These are phyloP conservation scores for Cercospora sesami DNA, from an alignment of 2,329 filamentous ascomycete genomes.

Conservation along the genomic window DNA sequence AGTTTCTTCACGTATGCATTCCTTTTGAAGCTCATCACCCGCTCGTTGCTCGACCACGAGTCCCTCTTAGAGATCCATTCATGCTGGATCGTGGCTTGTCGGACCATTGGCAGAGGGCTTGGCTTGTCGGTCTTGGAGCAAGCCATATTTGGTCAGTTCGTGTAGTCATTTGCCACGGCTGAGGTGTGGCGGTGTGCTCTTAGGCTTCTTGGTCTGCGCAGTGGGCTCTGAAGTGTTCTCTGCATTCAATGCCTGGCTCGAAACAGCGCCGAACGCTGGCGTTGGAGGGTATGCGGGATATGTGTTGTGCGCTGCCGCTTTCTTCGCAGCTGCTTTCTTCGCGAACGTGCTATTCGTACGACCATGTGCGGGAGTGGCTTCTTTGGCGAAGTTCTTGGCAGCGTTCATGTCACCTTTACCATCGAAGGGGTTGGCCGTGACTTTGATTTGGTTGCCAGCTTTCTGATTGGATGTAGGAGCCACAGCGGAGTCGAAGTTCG, in stretches of 20 bases:
- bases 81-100: neutral
- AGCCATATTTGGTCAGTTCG: neutral
- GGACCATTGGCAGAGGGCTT: neutral
- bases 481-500: neutral
- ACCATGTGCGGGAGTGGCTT: neutral
- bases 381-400: neutral
- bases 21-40: neutral
- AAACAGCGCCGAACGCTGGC: neutral
- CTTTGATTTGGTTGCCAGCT: neutral
- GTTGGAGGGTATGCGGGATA: neutral
- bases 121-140: neutral
- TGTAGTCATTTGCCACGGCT: neutral
- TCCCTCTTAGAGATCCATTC: neutral
- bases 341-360: neutral
- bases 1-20: neutral
- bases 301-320: neutral
- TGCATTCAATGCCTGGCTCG: neutral
- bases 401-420: neutral
- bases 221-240: neutral
- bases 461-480: neutral
- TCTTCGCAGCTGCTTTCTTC: neutral
- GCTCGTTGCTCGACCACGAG: neutral
- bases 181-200: neutral
- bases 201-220: neutral
- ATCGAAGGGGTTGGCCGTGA: neutral